These are phyloP conservation scores for Trichoderma pleuroti DNA, from an alignment of 2,329 filamentous ascomycete species.

Conservation along the genomic window DNA sequence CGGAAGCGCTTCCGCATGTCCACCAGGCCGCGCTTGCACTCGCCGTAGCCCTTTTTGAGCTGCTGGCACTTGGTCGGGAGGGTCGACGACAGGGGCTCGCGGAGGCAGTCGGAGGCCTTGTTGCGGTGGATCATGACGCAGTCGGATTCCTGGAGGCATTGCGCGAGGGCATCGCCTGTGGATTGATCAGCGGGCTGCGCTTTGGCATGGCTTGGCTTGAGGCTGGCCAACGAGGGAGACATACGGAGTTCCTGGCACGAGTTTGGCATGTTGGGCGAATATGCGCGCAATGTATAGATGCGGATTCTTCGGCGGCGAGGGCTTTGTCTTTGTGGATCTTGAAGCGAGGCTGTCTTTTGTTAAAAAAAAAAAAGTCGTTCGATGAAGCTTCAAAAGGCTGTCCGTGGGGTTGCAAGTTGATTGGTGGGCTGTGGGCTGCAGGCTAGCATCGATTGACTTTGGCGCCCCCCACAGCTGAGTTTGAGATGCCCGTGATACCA, in stretches of 20 bases:
- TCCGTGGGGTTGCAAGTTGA: background rate
- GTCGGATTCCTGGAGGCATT: slow-evolving; percentile 94
- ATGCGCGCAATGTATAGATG: background rate
- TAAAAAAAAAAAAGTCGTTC: slow-evolving; percentile 14
- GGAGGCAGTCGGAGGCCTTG: slow-evolving; percentile 81
- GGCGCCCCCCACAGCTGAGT: background rate
- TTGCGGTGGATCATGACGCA: slow-evolving; percentile 93
- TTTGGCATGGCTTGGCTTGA: background rate
- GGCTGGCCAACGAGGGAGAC: slow-evolving; percentile 34
- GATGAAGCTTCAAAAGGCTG: background rate
- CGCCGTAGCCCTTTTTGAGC: slow-evolving; percentile 85
- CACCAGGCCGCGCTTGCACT: slow-evolving; percentile 93
- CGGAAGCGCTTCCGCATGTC: slow-evolving; percentile 99
- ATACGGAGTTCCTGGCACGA: slow-evolving; percentile 96
- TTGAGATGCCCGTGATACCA: background rate
- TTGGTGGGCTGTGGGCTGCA: slow-evolving; percentile 3
- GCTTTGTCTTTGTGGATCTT: background rate
- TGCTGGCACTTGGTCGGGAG: slow-evolving; percentile 88
- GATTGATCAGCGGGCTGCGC: slow-evolving; percentile 15
- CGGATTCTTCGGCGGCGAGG: background rate
- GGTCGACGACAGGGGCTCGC: slow-evolving; percentile 72
- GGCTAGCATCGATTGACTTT: slow-evolving; percentile 9
- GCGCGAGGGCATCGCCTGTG: slow-evolving; percentile 81
- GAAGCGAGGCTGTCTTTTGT: background rate
- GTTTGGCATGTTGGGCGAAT: slow-evolving; percentile 68